These are phyloP conservation scores for Schizosaccharomyces octosporus DNA, from an alignment of 805 yeast genomes.

Conservation along the genomic window DNA sequence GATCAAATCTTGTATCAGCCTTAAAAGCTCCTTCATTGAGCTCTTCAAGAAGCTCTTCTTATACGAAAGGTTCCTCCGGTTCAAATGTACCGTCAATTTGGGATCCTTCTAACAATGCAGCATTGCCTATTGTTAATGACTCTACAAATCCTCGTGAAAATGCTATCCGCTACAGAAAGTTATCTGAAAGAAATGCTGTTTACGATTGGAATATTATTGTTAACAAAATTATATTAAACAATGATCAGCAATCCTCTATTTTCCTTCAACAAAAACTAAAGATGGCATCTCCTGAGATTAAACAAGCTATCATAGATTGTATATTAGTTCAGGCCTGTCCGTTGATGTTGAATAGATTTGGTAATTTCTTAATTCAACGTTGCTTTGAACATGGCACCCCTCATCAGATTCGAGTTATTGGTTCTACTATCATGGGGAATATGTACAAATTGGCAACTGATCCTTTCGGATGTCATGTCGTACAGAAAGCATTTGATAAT, in stretches of 20 bases:
- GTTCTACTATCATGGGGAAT: constrained; percentile 13
- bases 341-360: constrained; percentile 19
- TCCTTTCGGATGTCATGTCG: constrained; percentile 20
- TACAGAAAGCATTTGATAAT: constrained; percentile 18
- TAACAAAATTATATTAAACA: constrained; percentile 13
- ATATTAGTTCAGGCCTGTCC: constrained; percentile 11
- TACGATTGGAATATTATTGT: constrained; percentile 8
- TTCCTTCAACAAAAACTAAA: constrained; percentile 19
- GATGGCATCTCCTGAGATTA: constrained; percentile 12
- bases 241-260: constrained; percentile 21
- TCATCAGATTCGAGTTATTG: constrained; percentile 10
- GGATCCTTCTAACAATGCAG: neutral
- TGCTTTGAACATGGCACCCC: constrained; percentile 17
- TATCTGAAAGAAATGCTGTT: constrained; percentile 1
- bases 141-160: neutral
- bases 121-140: neutral
- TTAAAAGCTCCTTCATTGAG: neutral
- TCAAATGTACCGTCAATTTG: neutral
- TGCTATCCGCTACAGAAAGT: neutral
- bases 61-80: neutral
- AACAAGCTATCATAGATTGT: constrained; percentile 12
- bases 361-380: constrained; percentile 19
- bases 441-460: constrained; percentile 15
- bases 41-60: neutral
- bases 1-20: neutral